These are phyloP conservation scores for Neurospora hispaniola DNA, from an alignment of 495 filamentous ascomycete species.

Conservation along the genomic window DNA sequence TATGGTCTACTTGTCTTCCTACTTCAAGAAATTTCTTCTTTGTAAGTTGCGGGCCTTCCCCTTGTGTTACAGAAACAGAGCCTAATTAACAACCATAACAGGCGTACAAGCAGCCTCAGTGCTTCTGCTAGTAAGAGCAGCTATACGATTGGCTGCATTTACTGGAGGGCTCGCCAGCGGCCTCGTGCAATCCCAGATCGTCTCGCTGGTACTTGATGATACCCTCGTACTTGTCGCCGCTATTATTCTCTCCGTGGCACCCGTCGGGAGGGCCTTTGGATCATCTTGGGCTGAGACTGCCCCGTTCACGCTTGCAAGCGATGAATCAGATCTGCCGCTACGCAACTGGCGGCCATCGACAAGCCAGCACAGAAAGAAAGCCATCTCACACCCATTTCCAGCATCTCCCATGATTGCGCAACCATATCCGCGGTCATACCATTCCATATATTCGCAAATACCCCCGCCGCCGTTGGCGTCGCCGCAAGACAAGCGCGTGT, in stretches of 20 bases:
- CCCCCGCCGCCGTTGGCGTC: constrained; percentile 2
- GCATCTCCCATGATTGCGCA: background rate
- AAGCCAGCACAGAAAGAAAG: background rate
- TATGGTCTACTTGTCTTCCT: constrained; percentile 20
- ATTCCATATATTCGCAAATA: background rate
- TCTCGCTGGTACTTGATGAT: constrained; percentile 29
- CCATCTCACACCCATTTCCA: constrained; percentile 5
- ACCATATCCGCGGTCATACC: background rate
- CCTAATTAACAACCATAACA: constrained; percentile 6
- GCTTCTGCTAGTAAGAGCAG: constrained; percentile 25
- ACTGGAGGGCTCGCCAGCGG: constrained; percentile 14
- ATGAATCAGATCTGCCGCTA: background rate
- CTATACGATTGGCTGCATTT: constrained; percentile 24
- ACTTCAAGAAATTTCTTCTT: constrained; percentile 25
- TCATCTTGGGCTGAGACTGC: constrained; percentile 21
- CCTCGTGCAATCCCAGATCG: constrained; percentile 18
- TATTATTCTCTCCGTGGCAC: constrained; percentile 15
- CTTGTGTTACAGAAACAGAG: background rate
- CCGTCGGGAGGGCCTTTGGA: constrained; percentile 20
- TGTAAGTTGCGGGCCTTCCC: constrained; percentile 15
- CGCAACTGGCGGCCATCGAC: background rate
- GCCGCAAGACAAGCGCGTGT: constrained; percentile 9
- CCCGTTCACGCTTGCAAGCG: constrained; percentile 3
- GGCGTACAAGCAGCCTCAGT: constrained; percentile 18
- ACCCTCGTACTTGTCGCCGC: constrained; percentile 23